phyloP scores from a whole-genome alignment of 2,329 filamentous ascomycete species.

The Ascochyta koolunga region DNA sequence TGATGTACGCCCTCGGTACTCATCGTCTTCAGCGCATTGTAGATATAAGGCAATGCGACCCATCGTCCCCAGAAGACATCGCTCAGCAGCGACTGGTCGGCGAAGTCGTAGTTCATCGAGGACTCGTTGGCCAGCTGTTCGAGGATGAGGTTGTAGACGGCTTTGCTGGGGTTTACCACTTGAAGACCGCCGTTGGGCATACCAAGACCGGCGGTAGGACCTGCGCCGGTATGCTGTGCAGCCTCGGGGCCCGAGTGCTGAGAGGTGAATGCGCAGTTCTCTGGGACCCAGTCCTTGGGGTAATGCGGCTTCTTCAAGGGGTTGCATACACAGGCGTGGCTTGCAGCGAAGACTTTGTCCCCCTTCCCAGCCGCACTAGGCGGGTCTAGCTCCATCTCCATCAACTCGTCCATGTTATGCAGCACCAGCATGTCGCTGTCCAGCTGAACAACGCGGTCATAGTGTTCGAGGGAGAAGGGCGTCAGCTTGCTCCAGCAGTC shows the following conservation, averaged over 20 bases:
- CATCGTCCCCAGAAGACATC: constrained; percentile 64
- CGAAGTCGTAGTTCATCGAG: constrained; percentile 62
- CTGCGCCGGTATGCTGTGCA: constrained; percentile 60
- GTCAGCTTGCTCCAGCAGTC: constrained; percentile 90
- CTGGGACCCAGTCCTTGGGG: constrained; percentile 70
- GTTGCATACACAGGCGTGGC: constrained; percentile 87
- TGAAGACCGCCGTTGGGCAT: constrained; percentile 67
- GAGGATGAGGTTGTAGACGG: constrained; percentile 59
- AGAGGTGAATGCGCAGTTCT: constrained; percentile 66
- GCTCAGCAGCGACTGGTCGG: constrained; percentile 64
- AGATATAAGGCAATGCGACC: constrained; percentile 65
- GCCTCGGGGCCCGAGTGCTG: constrained; percentile 59
- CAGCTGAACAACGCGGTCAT: constrained; percentile 79
- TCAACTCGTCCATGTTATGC: constrained; percentile 89
- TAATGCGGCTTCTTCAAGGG: constrained; percentile 80
- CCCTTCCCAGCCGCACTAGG: constrained; percentile 60
- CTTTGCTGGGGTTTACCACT: constrained; percentile 64
- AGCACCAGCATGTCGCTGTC: constrained; percentile 88
- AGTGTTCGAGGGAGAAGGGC: constrained; percentile 77
- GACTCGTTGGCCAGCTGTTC: constrained; percentile 53
- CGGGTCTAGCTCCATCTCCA: constrained; percentile 76
- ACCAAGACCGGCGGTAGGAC: constrained; percentile 57
- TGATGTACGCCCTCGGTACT: constrained; percentile 62
- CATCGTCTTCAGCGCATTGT: constrained; percentile 68
- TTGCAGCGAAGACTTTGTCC: constrained; percentile 76